Evolutionary conservation across 2,329 filamentous ascomycete genomes (phyloP).

Genomic region (Zopfia rhizophila): DNA sequence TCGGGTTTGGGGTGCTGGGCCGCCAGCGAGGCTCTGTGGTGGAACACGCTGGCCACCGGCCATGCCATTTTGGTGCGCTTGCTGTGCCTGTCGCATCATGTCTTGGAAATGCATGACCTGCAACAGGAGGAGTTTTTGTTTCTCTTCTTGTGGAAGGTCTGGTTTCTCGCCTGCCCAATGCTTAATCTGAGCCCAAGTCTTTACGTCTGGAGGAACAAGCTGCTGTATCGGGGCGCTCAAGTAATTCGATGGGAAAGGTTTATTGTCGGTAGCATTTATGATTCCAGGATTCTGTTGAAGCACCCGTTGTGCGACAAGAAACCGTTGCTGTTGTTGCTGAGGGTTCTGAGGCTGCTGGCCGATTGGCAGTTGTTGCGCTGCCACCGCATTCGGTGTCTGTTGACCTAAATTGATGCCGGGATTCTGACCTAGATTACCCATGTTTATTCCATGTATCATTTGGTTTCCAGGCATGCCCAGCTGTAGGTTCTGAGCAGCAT

Average conservation of each 20-base stretch:
- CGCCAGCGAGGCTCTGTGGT: conserved; percentile 10
- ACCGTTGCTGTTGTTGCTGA: conserved; percentile 37
- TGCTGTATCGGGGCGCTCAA: conserved; percentile 35
- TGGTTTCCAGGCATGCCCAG: conserved; percentile 34
- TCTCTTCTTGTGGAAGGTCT: conserved; percentile 35
- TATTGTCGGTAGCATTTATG: conserved; percentile 42
- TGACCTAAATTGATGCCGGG: conserved; percentile 43
- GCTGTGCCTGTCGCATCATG: conserved; percentile 44
- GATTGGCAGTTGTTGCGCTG: conserved; percentile 36
- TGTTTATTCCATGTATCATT: conserved; percentile 41
- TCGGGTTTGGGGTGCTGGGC: conserved; percentile 51
- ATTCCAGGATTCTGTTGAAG: conserved; percentile 47
- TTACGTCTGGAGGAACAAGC: conserved; percentile 60
- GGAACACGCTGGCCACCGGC: conserved; percentile 4
- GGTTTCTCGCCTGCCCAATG: conserved; percentile 62
- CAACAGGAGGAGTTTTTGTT: conserved; percentile 45
- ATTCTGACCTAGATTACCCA: conserved; percentile 30
- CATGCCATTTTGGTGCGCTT: conserved; percentile 24
- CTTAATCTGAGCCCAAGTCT: conserved; percentile 68
- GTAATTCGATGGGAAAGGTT: conserved; percentile 43
- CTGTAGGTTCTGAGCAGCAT: conserved; percentile 35
- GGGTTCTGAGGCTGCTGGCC: conserved; percentile 35
- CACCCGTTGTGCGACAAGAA: conserved; percentile 36
- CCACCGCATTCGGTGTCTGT: conserved; percentile 33
- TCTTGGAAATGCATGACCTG: conserved; percentile 58